Percentiles rank a stretch among this genome's conserved stretches.
phyloP scores from a whole-genome alignment of 176 grass and related monocot species.

The Melocanna baccifera region DNA sequence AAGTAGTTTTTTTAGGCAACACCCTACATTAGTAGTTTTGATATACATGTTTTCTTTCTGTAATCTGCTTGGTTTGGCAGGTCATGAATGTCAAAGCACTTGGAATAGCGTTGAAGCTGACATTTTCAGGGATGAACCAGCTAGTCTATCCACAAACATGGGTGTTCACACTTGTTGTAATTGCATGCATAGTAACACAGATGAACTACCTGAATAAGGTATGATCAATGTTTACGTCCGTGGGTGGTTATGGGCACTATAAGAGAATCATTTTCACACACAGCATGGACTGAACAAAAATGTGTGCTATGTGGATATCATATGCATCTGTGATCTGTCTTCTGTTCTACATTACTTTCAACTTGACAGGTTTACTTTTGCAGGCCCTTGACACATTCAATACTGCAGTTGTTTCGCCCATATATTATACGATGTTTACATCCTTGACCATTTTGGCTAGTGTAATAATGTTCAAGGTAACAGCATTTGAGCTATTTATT shows the following conservation, averaged over 20 bases:
- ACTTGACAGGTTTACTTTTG: conserved; percentile 17
- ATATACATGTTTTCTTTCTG: conserved; percentile 4
- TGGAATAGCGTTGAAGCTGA: conserved; percentile 93
- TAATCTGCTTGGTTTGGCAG: conserved; percentile 43
- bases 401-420: conserved; percentile 74
- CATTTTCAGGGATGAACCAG: conserved; percentile 97
- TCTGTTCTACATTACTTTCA: conserved; percentile 13
- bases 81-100: conserved; percentile 99
- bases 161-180: conserved; percentile 77
- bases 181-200: conserved; percentile 76
- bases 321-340: background rate
- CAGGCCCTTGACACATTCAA: conserved; percentile 88
- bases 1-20: background rate
- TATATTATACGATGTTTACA: conserved; percentile 87
- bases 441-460: conserved; percentile 82
- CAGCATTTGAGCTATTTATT: conserved; percentile 3
- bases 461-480: conserved; percentile 88
- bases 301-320: background rate
- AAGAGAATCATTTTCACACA: background rate
- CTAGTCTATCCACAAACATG: conserved; percentile 91
- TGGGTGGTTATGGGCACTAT: background rate
- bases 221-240: conserved; percentile 15
- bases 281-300: background rate
- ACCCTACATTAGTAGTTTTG: background rate
- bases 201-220: conserved; percentile 99